Conservation (phyloP, 2,329 filamentous ascomycete species). For the Exophiala lecanii-corni region DNA sequence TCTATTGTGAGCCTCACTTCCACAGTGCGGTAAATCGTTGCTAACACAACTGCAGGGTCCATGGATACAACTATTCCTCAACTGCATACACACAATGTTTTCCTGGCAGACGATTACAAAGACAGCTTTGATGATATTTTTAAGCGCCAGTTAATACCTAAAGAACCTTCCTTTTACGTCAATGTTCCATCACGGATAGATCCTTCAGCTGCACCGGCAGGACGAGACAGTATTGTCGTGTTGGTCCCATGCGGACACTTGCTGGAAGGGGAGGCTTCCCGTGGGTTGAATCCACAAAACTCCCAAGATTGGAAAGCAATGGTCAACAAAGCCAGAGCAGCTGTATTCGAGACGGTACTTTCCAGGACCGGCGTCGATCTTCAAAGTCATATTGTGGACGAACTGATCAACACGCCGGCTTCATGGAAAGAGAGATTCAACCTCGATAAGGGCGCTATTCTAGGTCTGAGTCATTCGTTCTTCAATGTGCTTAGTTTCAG, state of each 20-base stretch:
- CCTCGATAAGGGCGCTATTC: conserved; percentile 68
- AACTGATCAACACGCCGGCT: conserved; percentile 61
- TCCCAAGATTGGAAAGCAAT: conserved; percentile 59
- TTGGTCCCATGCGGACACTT: conserved; percentile 70
- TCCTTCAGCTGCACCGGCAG: conserved; percentile 60
- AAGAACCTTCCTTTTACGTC: conserved; percentile 69
- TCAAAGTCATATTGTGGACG: conserved; percentile 49
- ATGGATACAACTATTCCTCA: conserved; percentile 57
- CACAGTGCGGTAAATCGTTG: neutral
- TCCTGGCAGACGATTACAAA: conserved; percentile 67
- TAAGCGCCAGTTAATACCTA: conserved; percentile 61
- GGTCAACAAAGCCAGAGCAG: conserved; percentile 53
- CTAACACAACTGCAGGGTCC: conserved; percentile 41
- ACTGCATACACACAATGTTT: conserved; percentile 69
- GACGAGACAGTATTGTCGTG: conserved; percentile 62
- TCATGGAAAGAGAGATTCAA: conserved; percentile 67
- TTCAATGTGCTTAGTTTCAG: conserved; percentile 44
- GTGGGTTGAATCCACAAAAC: conserved; percentile 26
- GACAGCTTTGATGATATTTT: conserved; percentile 75
- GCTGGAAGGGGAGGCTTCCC: conserved; percentile 31
- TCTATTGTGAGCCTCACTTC: conserved; percentile 51
- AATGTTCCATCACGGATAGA: conserved; percentile 70
- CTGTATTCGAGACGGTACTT: conserved; percentile 58
- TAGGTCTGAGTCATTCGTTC: conserved; percentile 67
- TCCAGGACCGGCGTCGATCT: conserved; percentile 56